Evolutionary conservation across 768 basidiomycete species (phyloP).

Genomic region (Podaxis pistillaris): DNA sequence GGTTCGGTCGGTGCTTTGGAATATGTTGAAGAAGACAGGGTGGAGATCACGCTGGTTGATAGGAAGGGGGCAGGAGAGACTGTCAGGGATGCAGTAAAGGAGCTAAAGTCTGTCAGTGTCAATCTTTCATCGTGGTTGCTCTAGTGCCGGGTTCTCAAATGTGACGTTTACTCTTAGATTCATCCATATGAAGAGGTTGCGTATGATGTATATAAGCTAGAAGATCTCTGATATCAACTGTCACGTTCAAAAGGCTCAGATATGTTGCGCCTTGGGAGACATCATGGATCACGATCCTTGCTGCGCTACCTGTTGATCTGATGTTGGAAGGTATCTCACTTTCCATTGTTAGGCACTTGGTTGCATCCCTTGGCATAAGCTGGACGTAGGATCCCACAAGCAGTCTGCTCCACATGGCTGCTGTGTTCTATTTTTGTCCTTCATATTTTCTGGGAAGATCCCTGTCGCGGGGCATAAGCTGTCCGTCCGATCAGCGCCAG

Average conservation of each 20-base stretch:
- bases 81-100: constrained; percentile 37
- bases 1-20: constrained; percentile 43
- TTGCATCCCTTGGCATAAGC: not conserved
- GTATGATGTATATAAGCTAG: constrained; percentile 52
- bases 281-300: not conserved
- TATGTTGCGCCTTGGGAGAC: not conserved
- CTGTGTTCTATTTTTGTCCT: not conserved
- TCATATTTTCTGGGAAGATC: not conserved
- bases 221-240: constrained; percentile 33
- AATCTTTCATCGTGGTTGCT: not conserved
- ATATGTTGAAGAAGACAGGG: constrained; percentile 50
- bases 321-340: not conserved
- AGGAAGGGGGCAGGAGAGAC: constrained; percentile 34
- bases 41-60: constrained; percentile 45
- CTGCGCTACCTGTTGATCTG: not conserved
- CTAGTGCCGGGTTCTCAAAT: not conserved
- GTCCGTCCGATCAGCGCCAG: too few species aligned
- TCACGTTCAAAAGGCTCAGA: not conserved
- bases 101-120: constrained; percentile 43
- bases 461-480: too few species aligned
- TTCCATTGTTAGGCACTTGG: not conserved
- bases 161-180: constrained; percentile 28
- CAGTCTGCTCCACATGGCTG: not conserved
- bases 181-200: constrained; percentile 61
- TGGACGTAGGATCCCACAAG: not conserved